Evolutionary conservation across 306 rosid genomes (phyloP), one percentile per base, ranked within the genome.

Genomic region (Rubus idaeus): DNA sequence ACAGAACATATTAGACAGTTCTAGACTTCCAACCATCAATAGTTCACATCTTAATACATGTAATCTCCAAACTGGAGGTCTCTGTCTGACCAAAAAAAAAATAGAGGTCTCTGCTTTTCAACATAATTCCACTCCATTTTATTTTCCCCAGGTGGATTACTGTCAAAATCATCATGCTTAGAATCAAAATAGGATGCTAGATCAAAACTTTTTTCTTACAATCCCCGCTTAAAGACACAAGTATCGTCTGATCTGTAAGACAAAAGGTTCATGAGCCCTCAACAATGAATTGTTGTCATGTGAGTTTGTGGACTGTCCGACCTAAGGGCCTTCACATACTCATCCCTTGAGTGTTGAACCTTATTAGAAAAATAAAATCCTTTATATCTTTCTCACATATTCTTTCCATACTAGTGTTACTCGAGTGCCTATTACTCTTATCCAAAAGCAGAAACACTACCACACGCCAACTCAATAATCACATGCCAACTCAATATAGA

Each of bases 361-460:
- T 70, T 39, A 12, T 10, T 57, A 72, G 40, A 71, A 53, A 53
- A 71, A 71, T 71, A 9, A 39, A 37, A 71, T n/a, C n/a, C n/a
- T 18, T 49, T 53, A 14, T 20, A 71, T 8, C 35, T 72, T 55
- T 55, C 51, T 14, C 46, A n/a, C 8, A 39, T n/a, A 51, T 16
- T 13, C 21, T 35, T 50, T 71, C 30, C 61, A 37, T 17, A 37
- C 41, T 51, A 20, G 63, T 17, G 35, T 17, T 71, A 41, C 17
- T 35, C 5, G 46, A 63, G 68, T 2, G 21, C 6, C 37, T 62
- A 14, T 35, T 10, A 46, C 68, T 37, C 20, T 14, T 16, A 16
- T 35, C 45, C 45, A 18, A 62, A 62, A 35, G 18, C 42, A 37
- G 18, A 10, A 10, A 26, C 3, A 26, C 11, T 63, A 16, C 8